Conservation (phyloP, 1,284 basidiomycete genomes). For the Coniferiporia sulphurascens region DNA sequence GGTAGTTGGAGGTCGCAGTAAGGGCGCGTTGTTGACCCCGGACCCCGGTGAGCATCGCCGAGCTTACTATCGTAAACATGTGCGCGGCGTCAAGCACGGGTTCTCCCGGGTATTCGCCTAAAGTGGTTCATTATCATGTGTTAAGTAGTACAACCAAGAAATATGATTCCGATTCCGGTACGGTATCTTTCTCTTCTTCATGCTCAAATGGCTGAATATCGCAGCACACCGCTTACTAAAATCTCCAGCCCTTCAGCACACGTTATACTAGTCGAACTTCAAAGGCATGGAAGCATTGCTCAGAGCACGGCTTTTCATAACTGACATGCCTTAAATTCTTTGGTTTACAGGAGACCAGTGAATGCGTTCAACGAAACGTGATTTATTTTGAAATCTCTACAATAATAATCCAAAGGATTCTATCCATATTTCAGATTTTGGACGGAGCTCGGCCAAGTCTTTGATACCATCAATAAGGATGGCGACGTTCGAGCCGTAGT, state of each 20-base stretch:
- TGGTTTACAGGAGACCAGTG: constrained; percentile 55
- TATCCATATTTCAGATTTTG: constrained; percentile 52
- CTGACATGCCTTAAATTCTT: neutral
- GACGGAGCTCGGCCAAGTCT: constrained; percentile 59
- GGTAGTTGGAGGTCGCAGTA: too few relatives aligned
- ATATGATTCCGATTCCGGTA: too few relatives aligned
- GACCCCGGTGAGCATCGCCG: too few relatives aligned
- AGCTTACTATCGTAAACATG: too few relatives aligned
- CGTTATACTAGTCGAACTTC: constrained; percentile 51
- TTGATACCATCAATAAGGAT: constrained; percentile 53
- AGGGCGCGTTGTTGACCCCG: too few relatives aligned
- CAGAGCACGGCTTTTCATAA: neutral
- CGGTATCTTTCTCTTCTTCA: neutral
- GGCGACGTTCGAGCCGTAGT: constrained; percentile 66
- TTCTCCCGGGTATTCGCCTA: too few relatives aligned
- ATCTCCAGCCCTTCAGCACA: constrained; percentile 50
- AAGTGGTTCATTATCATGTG: too few relatives aligned
- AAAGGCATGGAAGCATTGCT: constrained; percentile 34
- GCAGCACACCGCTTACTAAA: constrained; percentile 31
- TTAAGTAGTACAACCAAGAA: too few relatives aligned
- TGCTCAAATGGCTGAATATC: neutral
- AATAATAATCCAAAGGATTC: constrained; percentile 1
- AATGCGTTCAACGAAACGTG: constrained; percentile 71
- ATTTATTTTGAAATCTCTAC: constrained; percentile 6
- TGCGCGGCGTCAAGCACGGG: too few relatives aligned